phyloP scores from a whole-genome alignment of 2,329 filamentous ascomycete species.

The Trichoderma brevicompactum region DNA sequence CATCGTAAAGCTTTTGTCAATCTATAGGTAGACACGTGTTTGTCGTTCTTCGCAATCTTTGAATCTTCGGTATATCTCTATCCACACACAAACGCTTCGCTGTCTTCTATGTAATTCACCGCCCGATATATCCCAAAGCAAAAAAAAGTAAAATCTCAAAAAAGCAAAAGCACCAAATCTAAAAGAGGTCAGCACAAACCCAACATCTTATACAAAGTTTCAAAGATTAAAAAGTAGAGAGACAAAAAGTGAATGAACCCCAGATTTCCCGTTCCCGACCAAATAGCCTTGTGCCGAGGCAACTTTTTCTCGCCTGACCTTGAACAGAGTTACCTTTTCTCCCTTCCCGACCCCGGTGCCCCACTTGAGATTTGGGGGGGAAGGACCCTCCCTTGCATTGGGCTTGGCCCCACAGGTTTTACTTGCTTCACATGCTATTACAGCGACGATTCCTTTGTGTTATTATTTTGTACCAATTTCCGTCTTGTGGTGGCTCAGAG shows the following conservation, averaged over 20 bases:
- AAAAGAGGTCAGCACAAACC: neutral
- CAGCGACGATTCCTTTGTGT: too few relatives aligned
- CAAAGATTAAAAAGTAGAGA: too few relatives aligned
- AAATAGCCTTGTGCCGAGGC: neutral
- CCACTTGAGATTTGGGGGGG: too few relatives aligned
- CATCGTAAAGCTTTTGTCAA: conserved; percentile 45
- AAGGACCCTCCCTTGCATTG: too few relatives aligned
- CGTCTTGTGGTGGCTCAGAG: too few relatives aligned
- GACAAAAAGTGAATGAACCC: neutral
- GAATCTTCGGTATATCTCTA: neutral
- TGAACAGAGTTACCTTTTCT: too few relatives aligned
- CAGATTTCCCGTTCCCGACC: neutral
- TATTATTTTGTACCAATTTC: too few relatives aligned
- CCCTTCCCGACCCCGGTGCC: too few relatives aligned
- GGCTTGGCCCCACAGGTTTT: too few relatives aligned
- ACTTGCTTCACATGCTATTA: too few relatives aligned
- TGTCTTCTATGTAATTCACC: neutral
- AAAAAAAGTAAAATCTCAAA: neutral
- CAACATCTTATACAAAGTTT: neutral
- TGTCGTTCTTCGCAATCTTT: neutral
- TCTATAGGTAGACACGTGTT: neutral
- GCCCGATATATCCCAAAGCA: neutral
- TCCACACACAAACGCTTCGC: neutral
- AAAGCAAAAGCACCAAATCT: neutral
- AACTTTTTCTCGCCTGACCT: too few relatives aligned